Evolutionary conservation across 305 asterid species (phyloP).

Genomic region (Solanum hybrid): DNA sequence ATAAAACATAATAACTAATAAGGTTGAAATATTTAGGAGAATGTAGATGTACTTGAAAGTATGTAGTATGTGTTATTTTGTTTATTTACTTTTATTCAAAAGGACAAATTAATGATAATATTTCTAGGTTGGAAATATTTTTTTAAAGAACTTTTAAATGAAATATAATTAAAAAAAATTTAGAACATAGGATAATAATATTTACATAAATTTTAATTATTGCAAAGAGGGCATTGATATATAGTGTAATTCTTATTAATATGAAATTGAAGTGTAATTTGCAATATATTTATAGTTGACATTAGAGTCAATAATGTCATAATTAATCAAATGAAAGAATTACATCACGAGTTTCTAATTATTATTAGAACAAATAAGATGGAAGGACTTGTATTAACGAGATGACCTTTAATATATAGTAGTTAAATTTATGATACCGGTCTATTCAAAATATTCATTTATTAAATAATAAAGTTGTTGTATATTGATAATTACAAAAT

Average conservation of each 20-base stretch:
- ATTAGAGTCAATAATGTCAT: neutral
- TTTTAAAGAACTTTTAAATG: neutral
- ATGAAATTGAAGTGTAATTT: neutral
- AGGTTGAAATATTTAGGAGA: neutral
- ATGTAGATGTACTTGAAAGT: neutral
- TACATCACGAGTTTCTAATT: neutral
- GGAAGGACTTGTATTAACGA: neutral
- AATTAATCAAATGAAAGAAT: neutral
- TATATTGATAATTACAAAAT: neutral
- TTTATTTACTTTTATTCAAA: neutral
- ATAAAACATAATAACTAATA: neutral
- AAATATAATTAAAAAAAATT: neutral
- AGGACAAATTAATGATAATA: neutral
- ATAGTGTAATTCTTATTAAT: neutral
- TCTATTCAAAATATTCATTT: neutral
- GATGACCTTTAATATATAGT: neutral
- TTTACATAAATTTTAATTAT: neutral
- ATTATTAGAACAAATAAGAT: neutral
- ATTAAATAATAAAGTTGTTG: neutral
- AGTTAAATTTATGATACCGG: neutral
- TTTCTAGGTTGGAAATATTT: accelerated
- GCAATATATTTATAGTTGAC: neutral
- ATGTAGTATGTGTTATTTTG: neutral
- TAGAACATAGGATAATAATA: neutral
- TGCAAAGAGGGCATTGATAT: neutral